Evolutionary conservation across 805 yeast species (phyloP).

Genomic region (Brettanomyces sp.): DNA sequence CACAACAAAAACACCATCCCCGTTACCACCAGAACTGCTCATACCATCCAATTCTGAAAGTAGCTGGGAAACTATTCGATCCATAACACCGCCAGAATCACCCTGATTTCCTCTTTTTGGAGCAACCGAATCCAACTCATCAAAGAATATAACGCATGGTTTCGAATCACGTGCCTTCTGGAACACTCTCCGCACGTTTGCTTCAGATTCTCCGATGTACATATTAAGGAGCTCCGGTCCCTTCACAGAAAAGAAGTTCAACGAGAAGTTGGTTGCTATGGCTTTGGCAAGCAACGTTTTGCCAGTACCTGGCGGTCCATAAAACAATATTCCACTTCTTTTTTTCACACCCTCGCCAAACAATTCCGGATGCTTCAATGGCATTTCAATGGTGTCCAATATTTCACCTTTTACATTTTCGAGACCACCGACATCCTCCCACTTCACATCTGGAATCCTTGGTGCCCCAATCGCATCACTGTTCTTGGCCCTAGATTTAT

Average conservation of each 20-base stretch:
- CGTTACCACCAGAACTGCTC: slow-evolving; percentile 65
- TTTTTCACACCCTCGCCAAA: slow-evolving; percentile 85
- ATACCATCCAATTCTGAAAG: slow-evolving; percentile 94
- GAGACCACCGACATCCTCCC: slow-evolving; percentile 97
- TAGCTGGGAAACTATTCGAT: slow-evolving; percentile 90
- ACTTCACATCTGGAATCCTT: slow-evolving; percentile 82
- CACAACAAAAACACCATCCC: slow-evolving; percentile 90
- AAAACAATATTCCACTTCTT: slow-evolving; percentile 86
- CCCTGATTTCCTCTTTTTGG: slow-evolving; percentile 98
- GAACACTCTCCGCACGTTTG: slow-evolving; percentile 89
- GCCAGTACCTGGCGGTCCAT: slow-evolving; percentile 99
- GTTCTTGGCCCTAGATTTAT: slow-evolving; percentile 75
- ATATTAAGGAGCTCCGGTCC: slow-evolving; percentile 95
- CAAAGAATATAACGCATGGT: slow-evolving; percentile 96
- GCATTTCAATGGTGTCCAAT: slow-evolving; percentile 92
- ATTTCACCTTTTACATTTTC: slow-evolving; percentile 87
- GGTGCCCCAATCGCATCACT: slow-evolving; percentile 97
- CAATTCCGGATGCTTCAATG: slow-evolving; percentile 84
- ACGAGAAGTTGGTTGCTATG: slow-evolving; percentile 88
- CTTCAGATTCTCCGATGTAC: slow-evolving; percentile 98
- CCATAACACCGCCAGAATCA: slow-evolving; percentile 99
- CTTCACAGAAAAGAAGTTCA: slow-evolving; percentile 91
- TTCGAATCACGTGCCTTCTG: slow-evolving; percentile 93
- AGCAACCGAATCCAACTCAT: slow-evolving; percentile 95
- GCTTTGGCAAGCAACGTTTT: slow-evolving; percentile 94